Evolutionary conservation across 768 basidiomycete genomes (phyloP), one percentile per base, ranked within the genome.

Genomic region (Suillus lakei): DNA sequence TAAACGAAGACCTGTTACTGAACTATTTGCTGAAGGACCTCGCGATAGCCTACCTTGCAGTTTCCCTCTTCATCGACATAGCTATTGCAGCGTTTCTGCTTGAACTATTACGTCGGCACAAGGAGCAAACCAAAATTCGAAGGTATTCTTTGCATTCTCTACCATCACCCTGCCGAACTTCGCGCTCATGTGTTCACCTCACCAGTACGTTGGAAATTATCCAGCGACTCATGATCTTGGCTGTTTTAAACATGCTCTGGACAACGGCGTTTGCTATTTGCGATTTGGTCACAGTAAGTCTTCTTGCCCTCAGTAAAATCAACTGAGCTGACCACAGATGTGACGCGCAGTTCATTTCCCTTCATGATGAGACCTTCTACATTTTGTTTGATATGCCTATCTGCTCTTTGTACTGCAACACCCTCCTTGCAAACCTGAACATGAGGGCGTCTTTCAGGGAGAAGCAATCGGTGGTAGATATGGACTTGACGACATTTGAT

Each of bases 341-440:
- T 28, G 48, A 26, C 26, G 12, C 5, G 23, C 26, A 50, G 48
- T 50, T 50, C 26, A 2, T 28, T 5, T 26, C 13, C 48, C 26
- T 50, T 13, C 23, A 50, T 10, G 48, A 13, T 0, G n/a, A n/a
- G n/a, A 15, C 13, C 13, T 50, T 26, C 59, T 60, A 60, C 30
- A 36, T 39, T 26, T 18, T 60, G 16, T 60, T 70, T 60, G 71
- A 70, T 41, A 67, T 66, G 30, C 64, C 70, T 7, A 48, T 69
- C 50, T 69, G 70, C 62, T 64, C 70, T 18, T 53, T 72, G 43
- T 72, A 72, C 44, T 64, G 70, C 10, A 71, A 66, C 63, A 69
- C 70, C n/a, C 56, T 72, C 23, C 66, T 72, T 41, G 66, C 66
- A 53, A 72, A 71, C 63, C 53, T 72, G 16, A 72, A 72, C 50